These are phyloP conservation scores for Parasarocladium wereldwijsianum DNA, from an alignment of 2,329 filamentous ascomycete genomes.

Conservation along the genomic window DNA sequence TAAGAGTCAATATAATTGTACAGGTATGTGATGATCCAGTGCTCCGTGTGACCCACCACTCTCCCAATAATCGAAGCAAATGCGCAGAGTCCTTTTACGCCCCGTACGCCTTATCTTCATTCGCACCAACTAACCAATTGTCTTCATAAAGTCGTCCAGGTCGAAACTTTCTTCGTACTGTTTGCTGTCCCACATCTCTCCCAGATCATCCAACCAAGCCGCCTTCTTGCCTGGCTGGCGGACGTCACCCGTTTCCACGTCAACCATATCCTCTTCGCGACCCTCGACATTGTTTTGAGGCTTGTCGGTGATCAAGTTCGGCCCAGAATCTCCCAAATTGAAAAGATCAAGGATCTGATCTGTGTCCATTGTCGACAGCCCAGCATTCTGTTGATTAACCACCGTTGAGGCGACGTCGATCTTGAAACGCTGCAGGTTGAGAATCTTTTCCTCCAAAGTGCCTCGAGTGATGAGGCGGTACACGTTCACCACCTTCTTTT, in stretches of 20 bases:
- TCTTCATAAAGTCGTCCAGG: conserved; percentile 86
- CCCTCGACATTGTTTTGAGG: conserved; percentile 42
- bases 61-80: too few species aligned
- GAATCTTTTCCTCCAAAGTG: conserved; percentile 95
- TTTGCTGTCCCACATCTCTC: conserved; percentile 91
- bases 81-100: too few species aligned
- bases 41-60: too few species aligned
- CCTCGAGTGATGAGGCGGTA: conserved; percentile 93
- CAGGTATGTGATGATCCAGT: too few species aligned
- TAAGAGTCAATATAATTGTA: too few species aligned
- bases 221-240: conserved; percentile 95
- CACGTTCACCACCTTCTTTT: conserved; percentile 99
- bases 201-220: conserved; percentile 75
- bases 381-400: conserved; percentile 97
- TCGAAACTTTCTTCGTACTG: conserved; percentile 99
- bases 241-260: conserved; percentile 82
- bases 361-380: conserved; percentile 89
- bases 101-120: conserved; percentile 2
- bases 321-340: conserved; percentile 69
- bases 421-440: conserved; percentile 97
- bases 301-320: conserved; percentile 48
- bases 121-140: too few species aligned
- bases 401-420: conserved; percentile 97
- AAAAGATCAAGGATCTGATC: conserved; percentile 96
- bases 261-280: conserved; percentile 75